phyloP scores from a whole-genome alignment of 306 rosid genomes.

The Biancaea sappan region DNA sequence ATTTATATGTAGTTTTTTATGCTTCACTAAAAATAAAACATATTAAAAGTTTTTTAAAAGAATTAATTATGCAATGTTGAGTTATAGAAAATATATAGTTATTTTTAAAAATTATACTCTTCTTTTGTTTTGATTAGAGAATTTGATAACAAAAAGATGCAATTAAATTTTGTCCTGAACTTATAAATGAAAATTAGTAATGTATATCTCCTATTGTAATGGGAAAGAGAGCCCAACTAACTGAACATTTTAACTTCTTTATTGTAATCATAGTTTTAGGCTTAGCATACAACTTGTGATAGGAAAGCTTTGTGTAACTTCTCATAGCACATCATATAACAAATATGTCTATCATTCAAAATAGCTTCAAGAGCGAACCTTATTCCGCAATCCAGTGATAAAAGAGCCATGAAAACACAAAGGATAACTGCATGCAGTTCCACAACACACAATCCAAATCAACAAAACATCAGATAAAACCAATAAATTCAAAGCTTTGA shows the following conservation, averaged over 20 bases:
- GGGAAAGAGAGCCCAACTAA: background rate
- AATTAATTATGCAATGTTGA: background rate
- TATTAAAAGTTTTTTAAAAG: too few relatives aligned
- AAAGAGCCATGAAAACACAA: slow-evolving; percentile 5
- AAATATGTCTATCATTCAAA: background rate
- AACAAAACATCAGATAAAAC: background rate
- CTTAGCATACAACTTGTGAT: background rate
- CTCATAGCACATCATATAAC: background rate
- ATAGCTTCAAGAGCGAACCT: background rate
- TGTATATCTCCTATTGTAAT: too few relatives aligned
- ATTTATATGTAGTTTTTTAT: too few relatives aligned
- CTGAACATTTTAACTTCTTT: too few relatives aligned
- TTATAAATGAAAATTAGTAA: too few relatives aligned
- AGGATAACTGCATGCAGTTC: background rate
- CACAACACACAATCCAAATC: slow-evolving; percentile 27
- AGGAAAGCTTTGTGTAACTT: background rate
- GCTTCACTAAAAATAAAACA: too few relatives aligned
- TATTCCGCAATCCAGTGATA: background rate
- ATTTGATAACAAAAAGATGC: too few relatives aligned
- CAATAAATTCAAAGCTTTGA: slow-evolving; percentile 49
- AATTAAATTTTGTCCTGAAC: too few relatives aligned
- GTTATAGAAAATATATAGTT: background rate
- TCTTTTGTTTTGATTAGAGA: too few relatives aligned
- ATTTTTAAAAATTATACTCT: too few relatives aligned
- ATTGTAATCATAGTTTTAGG: background rate